phyloP scores from a whole-genome alignment of 345 rosid species.

The Cardiospermum halicacabum region DNA sequence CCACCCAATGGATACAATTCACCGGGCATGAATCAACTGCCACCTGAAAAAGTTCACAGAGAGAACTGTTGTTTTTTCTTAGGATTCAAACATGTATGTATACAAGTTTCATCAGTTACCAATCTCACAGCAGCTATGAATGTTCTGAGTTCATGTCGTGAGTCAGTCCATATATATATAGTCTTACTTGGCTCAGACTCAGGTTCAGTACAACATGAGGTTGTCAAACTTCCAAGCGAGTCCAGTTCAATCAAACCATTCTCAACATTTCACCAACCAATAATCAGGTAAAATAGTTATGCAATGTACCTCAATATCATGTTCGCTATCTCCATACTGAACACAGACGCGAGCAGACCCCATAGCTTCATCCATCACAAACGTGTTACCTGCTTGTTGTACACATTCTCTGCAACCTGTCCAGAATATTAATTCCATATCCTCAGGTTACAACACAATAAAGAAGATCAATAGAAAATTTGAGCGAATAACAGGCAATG shows the following conservation, averaged over 20 bases:
- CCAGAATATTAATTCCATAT: not conserved
- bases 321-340: conserved; percentile 47
- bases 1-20: conserved; percentile 62
- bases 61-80: not conserved
- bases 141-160: too few species aligned
- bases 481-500: not conserved
- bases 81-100: not conserved
- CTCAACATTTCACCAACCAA: too few species aligned
- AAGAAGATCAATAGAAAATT: not conserved
- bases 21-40: conserved; percentile 62
- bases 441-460: not conserved
- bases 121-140: not conserved
- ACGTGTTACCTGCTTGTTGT: conserved; percentile 54
- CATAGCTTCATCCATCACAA: conserved; percentile 38
- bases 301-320: conserved; percentile 49
- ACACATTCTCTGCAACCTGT: conserved; percentile 67
- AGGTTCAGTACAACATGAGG: too few species aligned
- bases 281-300: too few species aligned
- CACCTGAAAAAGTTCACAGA: conserved; percentile 27
- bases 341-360: conserved; percentile 57
- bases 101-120: not conserved
- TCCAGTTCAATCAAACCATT: too few species aligned
- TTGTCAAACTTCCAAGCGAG: too few species aligned
- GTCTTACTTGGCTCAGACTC: too few species aligned
- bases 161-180: too few species aligned